These are phyloP conservation scores for Aureobasidium sp. DNA, from an alignment of 2,329 filamentous ascomycete genomes.

Conservation along the genomic window DNA sequence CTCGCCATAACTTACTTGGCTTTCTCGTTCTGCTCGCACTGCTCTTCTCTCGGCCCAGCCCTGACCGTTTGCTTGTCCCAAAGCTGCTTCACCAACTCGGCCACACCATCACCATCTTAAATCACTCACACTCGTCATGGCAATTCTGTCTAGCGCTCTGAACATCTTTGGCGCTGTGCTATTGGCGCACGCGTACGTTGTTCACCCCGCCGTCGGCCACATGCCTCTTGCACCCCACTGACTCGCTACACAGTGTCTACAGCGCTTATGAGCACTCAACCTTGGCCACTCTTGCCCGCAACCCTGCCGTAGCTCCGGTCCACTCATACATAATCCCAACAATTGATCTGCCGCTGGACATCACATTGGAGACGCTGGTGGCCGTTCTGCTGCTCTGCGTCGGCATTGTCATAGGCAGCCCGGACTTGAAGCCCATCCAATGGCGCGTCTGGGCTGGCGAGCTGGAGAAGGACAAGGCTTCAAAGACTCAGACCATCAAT, in stretches of 20 bases:
- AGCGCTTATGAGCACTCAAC: conserved; percentile 94
- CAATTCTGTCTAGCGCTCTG: conserved; percentile 74
- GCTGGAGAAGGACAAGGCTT: conserved; percentile 74
- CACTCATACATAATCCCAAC: conserved; percentile 28
- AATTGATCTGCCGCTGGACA: conserved; percentile 77
- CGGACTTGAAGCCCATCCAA: conserved; percentile 84
- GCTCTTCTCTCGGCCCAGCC: neutral
- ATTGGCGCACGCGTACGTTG: conserved; percentile 85
- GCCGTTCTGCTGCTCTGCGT: conserved; percentile 84
- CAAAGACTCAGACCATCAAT: conserved; percentile 40
- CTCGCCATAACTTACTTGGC: neutral
- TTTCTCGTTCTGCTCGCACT: too few relatives aligned
- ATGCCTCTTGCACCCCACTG: conserved; percentile 14
- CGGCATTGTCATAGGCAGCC: conserved; percentile 82
- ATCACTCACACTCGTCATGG: conserved; percentile 57
- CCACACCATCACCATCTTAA: neutral
- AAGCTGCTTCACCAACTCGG: conserved; percentile 6
- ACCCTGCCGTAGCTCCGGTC: conserved; percentile 38
- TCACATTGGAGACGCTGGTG: conserved; percentile 85
- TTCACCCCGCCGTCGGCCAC: conserved; percentile 28
- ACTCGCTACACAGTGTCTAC: conserved; percentile 75
- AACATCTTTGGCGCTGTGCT: conserved; percentile 81
- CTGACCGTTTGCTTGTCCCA: neutral
- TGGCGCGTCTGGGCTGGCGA: conserved; percentile 86
- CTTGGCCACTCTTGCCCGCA: conserved; percentile 57